phyloP scores from a whole-genome alignment of 306 rosid species.

The Cucurbita moschata region DNA sequence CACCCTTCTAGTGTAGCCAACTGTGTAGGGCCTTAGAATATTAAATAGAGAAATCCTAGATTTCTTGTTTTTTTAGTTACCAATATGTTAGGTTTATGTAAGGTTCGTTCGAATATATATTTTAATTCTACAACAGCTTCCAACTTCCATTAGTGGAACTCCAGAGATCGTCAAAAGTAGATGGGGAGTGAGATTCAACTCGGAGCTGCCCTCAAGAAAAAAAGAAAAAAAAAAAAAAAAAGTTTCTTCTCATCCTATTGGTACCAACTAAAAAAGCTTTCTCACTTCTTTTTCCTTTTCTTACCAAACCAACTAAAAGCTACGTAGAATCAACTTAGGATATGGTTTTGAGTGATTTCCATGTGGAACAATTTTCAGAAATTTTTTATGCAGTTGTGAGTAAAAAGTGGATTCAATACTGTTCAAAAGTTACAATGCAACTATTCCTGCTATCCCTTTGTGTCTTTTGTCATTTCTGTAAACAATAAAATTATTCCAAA shows the following conservation, averaged over 20 bases:
- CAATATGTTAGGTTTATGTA: background rate
- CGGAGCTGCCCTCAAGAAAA: background rate
- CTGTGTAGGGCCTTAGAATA: background rate
- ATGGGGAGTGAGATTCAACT: constrained; percentile 1
- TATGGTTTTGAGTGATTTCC: background rate
- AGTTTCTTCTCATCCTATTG: background rate
- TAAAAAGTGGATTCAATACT: background rate
- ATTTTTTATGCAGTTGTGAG: background rate
- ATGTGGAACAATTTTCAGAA: background rate
- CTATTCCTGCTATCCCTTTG: background rate
- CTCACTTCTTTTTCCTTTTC: background rate
- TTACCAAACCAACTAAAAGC: background rate
- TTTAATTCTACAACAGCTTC: background rate
- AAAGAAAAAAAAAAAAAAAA: background rate
- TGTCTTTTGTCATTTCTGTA: background rate
- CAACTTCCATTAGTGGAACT: background rate
- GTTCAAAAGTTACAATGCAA: background rate
- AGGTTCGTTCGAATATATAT: background rate
- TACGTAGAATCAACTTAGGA: background rate
- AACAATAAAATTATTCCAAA: background rate
- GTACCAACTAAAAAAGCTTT: background rate
- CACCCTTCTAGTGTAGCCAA: background rate
- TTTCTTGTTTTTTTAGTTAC: too few species aligned
- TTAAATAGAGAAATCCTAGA: background rate
- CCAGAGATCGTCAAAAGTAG: background rate